These are phyloP conservation scores for Coemansia sp. DNA, from an alignment of 192 early-diverging fungal species.

Conservation along the genomic window DNA sequence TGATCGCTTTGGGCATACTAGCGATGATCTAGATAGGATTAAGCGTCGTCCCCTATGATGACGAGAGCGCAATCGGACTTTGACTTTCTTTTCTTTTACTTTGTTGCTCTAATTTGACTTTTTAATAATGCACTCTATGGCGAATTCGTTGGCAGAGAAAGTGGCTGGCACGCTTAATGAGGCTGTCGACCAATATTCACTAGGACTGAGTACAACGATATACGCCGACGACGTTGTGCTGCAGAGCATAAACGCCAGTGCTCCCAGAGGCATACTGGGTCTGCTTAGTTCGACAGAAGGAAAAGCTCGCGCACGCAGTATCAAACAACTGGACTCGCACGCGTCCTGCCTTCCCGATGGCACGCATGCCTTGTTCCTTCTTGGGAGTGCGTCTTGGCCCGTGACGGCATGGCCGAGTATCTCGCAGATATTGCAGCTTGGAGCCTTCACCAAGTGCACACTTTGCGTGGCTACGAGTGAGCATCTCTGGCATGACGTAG, in stretches of 20 bases:
- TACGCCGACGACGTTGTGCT: constrained; percentile 40
- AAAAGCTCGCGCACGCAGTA: constrained; percentile 16
- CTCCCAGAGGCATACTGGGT: constrained; percentile 22
- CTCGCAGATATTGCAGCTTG: background rate
- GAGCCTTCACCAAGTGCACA: constrained; percentile 21
- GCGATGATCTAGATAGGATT: constrained; percentile 5
- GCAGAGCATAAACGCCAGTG: constrained; percentile 28
- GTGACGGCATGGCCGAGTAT: constrained; percentile 23
- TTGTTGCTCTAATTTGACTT: background rate
- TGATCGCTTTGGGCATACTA: background rate
- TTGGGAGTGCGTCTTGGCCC: constrained; percentile 38
- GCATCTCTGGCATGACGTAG: constrained; percentile 32
- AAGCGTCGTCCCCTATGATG: background rate
- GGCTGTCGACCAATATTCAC: constrained; percentile 23
- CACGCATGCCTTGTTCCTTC: constrained; percentile 39
- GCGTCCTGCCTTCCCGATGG: constrained; percentile 24
- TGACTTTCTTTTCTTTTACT: background rate
- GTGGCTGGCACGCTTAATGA: constrained; percentile 9
- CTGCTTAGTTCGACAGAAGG: constrained; percentile 14
- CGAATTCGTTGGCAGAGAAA: constrained; percentile 15
- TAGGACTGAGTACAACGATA: constrained; percentile 46
- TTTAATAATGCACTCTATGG: background rate
- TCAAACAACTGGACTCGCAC: constrained; percentile 16
- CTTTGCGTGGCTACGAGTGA: constrained; percentile 36
- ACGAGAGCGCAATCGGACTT: background rate